Evolutionary conservation across 768 basidiomycete species (phyloP).

Genomic region (Leccinum pellstonianum): DNA sequence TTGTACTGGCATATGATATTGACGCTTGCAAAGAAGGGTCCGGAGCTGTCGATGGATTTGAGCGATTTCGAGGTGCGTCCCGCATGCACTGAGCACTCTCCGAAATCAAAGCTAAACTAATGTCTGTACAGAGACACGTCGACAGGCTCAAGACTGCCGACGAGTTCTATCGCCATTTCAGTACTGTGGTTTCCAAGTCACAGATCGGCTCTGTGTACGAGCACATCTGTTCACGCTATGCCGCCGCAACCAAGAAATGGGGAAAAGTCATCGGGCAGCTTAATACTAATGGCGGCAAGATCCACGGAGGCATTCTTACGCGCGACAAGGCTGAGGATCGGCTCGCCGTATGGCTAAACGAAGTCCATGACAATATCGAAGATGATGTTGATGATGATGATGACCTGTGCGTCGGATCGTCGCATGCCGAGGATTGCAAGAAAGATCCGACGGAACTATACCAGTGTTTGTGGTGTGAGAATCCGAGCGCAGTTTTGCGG

Average conservation of each 20-base stretch:
- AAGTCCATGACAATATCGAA: constrained; percentile 38
- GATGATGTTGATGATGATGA: background rate
- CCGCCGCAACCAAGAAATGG: constrained; percentile 47
- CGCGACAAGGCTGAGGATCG: constrained; percentile 50
- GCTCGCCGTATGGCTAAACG: constrained; percentile 53
- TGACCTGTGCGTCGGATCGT: background rate
- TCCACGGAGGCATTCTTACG: constrained; percentile 22
- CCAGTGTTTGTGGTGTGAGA: constrained; percentile 61
- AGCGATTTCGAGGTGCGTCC: constrained; percentile 47
- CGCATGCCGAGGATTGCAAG: background rate
- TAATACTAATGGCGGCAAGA: constrained; percentile 31
- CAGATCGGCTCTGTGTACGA: constrained; percentile 50
- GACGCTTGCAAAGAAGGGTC: constrained; percentile 49
- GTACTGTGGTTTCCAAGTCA: constrained; percentile 46
- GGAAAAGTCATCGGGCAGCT: constrained; percentile 39
- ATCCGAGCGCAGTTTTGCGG: constrained; percentile 55
- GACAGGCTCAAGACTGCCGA: constrained; percentile 49
- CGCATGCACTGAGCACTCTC: no score
- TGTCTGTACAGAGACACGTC: constrained; percentile 31
- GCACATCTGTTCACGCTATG: constrained; percentile 45
- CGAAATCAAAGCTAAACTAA: background rate
- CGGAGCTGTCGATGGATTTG: constrained; percentile 47
- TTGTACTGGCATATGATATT: constrained; percentile 61
- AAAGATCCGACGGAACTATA: constrained; percentile 47
- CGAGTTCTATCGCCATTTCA: constrained; percentile 46